These are phyloP conservation scores for Serendipita sp. DNA, from an alignment of 768 basidiomycete genomes.

Conservation along the genomic window DNA sequence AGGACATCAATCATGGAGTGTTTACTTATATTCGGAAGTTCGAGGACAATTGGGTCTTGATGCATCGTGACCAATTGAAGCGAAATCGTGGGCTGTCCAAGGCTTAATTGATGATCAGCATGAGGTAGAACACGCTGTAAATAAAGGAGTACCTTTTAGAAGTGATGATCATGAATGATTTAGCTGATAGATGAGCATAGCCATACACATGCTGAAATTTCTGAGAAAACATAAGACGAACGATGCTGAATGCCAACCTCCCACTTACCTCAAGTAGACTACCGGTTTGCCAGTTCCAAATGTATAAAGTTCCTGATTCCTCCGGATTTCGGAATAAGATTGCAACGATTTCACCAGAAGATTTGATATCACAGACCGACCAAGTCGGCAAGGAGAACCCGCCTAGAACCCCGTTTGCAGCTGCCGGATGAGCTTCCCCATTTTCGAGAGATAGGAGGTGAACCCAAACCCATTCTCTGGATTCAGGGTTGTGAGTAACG, in stretches of 20 bases:
- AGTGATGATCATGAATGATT: neutral
- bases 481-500: no score
- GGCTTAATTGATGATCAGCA: neutral
- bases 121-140: neutral
- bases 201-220: neutral
- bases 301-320: neutral
- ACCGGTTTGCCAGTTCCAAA: neutral
- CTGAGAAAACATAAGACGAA: neutral
- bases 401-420: neutral
- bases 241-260: neutral
- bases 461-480: neutral
- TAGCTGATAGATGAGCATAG: neutral
- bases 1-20: neutral
- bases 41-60: neutral
- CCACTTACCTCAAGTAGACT: neutral
- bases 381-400: neutral
- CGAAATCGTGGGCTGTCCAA: no score
- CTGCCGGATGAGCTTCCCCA: neutral
- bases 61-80: no score
- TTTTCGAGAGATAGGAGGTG: neutral
- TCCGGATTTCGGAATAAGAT: neutral
- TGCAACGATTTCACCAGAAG: neutral
- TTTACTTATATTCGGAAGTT: neutral
- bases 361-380: neutral
- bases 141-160: no score